Conservation (phyloP, 768 basidiomycete genomes). For the Leucogyrophana mollusca region DNA sequence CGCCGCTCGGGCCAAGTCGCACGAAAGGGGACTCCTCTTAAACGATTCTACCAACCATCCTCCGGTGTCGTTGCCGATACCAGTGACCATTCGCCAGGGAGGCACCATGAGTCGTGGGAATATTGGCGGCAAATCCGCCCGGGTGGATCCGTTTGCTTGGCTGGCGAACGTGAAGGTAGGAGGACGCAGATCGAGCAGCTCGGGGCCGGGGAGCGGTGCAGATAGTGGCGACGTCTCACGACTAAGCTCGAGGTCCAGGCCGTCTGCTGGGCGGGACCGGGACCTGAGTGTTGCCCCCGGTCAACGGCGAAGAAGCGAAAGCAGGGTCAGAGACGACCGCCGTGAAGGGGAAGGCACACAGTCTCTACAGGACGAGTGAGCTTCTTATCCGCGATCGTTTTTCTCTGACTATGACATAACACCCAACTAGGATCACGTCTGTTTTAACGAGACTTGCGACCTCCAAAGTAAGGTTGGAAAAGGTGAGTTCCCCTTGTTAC, state of each 20-base stretch:
- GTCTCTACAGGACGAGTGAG: slow-evolving; percentile 74
- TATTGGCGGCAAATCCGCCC: slow-evolving; percentile 47
- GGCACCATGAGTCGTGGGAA: slow-evolving; percentile 47
- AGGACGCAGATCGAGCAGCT: slow-evolving; percentile 52
- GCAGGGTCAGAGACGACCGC: slow-evolving; percentile 28
- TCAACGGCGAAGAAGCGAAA: slow-evolving; percentile 44
- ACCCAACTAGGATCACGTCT: slow-evolving; percentile 62
- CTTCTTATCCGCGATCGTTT: slow-evolving; percentile 1
- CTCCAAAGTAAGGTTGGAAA: slow-evolving; percentile 82
- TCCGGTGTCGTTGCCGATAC: slow-evolving; percentile 6
- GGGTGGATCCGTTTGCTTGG: slow-evolving; percentile 73
- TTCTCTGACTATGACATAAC: slow-evolving; percentile 5
- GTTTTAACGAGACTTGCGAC: slow-evolving; percentile 65
- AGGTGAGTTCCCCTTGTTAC: slow-evolving; percentile 42
- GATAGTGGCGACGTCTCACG: slow-evolving; percentile 48
- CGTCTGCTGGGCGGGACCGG: slow-evolving; percentile 21
- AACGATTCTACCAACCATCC: slow-evolving; percentile 6
- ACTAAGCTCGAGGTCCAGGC: slow-evolving; percentile 45
- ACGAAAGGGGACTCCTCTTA: slow-evolving; percentile 14
- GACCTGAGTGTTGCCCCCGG: slow-evolving; percentile 11
- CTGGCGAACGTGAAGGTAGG: slow-evolving; percentile 71
- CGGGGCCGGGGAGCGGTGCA: slow-evolving; percentile 48
- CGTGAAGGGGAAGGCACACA: slow-evolving; percentile 40
- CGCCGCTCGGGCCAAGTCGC: slow-evolving; percentile 28
- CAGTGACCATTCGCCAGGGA: neutral